Base-by-base conservation (phyloP, 2,329 filamentous ascomycete species). In the Coniochaeta sp. region DNA sequence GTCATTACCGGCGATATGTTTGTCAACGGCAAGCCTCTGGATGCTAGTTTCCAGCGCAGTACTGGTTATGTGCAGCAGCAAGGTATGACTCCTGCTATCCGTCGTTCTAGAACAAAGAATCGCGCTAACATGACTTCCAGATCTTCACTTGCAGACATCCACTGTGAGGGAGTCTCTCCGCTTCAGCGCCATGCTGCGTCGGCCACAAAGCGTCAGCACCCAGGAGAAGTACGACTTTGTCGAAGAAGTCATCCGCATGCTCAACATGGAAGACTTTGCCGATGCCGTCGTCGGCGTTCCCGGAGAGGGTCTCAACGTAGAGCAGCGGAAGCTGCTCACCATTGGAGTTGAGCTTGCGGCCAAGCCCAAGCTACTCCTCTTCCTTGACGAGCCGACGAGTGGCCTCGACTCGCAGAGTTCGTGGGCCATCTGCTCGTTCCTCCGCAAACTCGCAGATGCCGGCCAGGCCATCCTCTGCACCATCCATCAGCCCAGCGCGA, bases 311-410 rank as follows among this genome's bases (percentile, higher is more conserved):
- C 74, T 87, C 9, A 85, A 85, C 55, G 81, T 86, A 1, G 83
- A 87, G 62, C 84, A 87, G 66, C 77, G 83, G 6, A 87, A 87
- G 68, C 77, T 84, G 1, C 72, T 87, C 0, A 87, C 84, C 0
- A 87, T 87, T 50, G 84, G 82, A n/a, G 80, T 84, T 0, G 82
- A 85, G 61, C 71, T 84, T 1, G 82, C 81, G 0, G 80, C 82
- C 2, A 83, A 82, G 64, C 82, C 82, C 0, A 80, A 80, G 62
- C 76, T 87, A 0, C 72, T 87, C 0, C 78, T 88, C 1, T 88
- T 86, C 77, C 78, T 90, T 16, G 89, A 91, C 67, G 89, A 91
- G 70, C 89, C 89, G 3, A 91, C 88, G 7, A 89, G 86, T 31
- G 89, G 89, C 71, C 79, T 91, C 33, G 89, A 91, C 71, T 85